Base-by-base conservation (phyloP, 2,329 filamentous ascomycete species). In the Sporothrix pallida region DNA sequence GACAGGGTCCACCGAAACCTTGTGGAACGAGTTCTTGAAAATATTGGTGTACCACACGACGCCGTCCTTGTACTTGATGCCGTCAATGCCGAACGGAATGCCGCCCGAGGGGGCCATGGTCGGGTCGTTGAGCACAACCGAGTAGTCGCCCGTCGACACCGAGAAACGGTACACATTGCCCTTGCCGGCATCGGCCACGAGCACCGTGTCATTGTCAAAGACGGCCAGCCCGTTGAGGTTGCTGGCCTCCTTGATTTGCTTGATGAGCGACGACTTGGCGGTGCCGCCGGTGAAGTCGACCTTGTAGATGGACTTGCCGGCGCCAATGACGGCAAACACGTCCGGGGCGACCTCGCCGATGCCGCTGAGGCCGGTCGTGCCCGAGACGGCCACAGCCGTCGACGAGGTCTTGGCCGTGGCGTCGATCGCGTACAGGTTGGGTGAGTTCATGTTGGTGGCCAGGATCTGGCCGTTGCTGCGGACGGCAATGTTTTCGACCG, bases 11-110 rank as follows among this genome's bases (percentile, higher is more conserved):
- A 81, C 77, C 10, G 78, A 46, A 10, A 81, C 72, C 75, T 79
- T 79, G 78, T 81, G 78, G 77, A 81, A 80, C 63, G 77, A 79
- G 76, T 82, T 81, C 75, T 78, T 78, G 76, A 81, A 80, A 72
- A 81, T 80, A 75, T 81, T 81, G 58, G 79, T 81, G 77, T 80
- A 81, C 79, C 79, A 81, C 7, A 81, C 75, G 12, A 75, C 76
- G 31, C 78, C 78, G 75, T 80, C 77, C 31, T 70, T 69, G 75
- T 80, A 80, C 72, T 79, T 79, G 72, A 80, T 78, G 44, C 80
- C 80, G 75, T 81, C 80, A 65, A 81, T 80, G 37, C 80, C 80
- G 26, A 81, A 81, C 8, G 78, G 79, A 44, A 81, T 80, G n/a
- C 73, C 74, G 6, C 78, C 79, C 5, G 77, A 75, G 0, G 79